Conservation (phyloP, 176 grass and related monocot genomes). For the Aegilops bicornis region DNA sequence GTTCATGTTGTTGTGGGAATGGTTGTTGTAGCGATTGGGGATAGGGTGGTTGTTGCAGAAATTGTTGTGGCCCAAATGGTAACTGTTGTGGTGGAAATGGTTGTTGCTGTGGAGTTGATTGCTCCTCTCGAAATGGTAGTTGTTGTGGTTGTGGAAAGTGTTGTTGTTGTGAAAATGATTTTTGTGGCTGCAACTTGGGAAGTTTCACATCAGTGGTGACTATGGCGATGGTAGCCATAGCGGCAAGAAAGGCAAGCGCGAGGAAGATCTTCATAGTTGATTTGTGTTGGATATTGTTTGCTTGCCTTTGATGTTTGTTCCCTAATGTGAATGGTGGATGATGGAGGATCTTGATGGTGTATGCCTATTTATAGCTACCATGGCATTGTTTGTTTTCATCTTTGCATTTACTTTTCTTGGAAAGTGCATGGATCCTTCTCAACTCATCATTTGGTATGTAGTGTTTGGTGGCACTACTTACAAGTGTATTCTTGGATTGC, state of each 20-base stretch:
- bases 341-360: background rate
- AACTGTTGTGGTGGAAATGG: too few relatives aligned
- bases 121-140: too few relatives aligned
- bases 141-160: too few relatives aligned
- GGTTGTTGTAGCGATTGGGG: background rate
- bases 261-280: background rate
- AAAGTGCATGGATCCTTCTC: background rate
- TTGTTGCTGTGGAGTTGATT: too few relatives aligned
- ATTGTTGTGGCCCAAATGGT: too few relatives aligned
- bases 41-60: too few relatives aligned
- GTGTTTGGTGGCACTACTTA: background rate
- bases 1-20: background rate
- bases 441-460: background rate
- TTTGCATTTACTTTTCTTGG: background rate
- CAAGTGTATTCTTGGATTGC: background rate
- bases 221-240: background rate
- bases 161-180: background rate
- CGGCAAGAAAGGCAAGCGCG: background rate
- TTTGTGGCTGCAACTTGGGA: too few relatives aligned
- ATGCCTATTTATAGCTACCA: background rate
- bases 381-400: background rate
- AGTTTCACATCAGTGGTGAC: background rate
- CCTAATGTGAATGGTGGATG: background rate
- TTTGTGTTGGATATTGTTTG: background rate
- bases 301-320: background rate